Evolutionary conservation across 805 yeast species (phyloP), one percentile per base, ranked within the genome.

Genomic region (Danielozyma ontarioensis): DNA sequence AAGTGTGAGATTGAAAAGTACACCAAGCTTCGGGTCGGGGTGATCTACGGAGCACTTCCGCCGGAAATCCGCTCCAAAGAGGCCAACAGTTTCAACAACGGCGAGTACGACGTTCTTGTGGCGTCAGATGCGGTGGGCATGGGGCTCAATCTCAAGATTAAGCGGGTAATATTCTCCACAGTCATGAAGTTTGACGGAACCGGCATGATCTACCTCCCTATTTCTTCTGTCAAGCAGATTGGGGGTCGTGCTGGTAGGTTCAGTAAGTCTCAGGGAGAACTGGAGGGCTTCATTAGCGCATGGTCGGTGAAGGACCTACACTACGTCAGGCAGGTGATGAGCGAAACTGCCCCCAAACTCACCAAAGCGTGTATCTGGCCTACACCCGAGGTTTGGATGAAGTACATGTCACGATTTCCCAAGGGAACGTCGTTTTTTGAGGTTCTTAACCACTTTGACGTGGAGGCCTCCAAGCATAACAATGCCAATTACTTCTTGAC

Each of bases 41-140:
- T 93, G 2, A 80, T 93, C 19, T 93, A 93, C 52, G 99, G 99
- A 15, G 89, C 95, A 0, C 64, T 93, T 28, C 99, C 99, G 0
- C 95, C 97, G 1, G 97, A 93, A 53, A 86, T 90, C 0, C 73
- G 99, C 44, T 76, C 87, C 3, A 76, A 77, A 43, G 96, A 93
- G 51, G 95, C 97, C 0, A 55, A 64, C 18, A 66, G 74, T 29
- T 93, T 93, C 57, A 93, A 93, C 51, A 61, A 53, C n/a, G 90
- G 95, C 2, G 72, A 73, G 23, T 82, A 77, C 41, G 93, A 89
- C 48, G 71, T 84, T n/a, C 64, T 93, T 25, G 84, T 93, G 5
- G 97, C 98, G 1, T 84, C 96, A 2, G 97, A 93, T 62, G 98
- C 98, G 0, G 79, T 93, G 41, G 98, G 98, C 2, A 90, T 93